Evolutionary conservation across 345 rosid species (phyloP), one percentile per base, ranked within the genome.

Genomic region (Euphorbia lathyris): DNA sequence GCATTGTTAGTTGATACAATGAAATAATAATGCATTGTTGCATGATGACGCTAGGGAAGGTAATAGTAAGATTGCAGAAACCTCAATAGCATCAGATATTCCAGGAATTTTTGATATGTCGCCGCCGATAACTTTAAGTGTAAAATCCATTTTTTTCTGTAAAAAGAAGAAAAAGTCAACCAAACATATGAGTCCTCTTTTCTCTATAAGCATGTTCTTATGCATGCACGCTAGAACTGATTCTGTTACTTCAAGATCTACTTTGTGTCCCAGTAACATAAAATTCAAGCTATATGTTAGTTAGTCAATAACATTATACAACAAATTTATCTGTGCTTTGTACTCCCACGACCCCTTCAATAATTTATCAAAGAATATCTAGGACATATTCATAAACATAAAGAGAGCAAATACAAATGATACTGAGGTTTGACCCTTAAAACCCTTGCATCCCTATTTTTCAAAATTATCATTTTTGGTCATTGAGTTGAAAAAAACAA

Each of bases 71-170:
- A 51, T 70, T 34, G n/a, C 65, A 68, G 86, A 74, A 76, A 96
- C 99, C 98, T 92, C 96, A 74, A 96, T 86, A 23, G 98, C 97
- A 75, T 80, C 88, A 68, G 82, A 80, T 69, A 96, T 72, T 65
- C 99, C 99, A 62, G 99, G 99, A 69, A 96, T 81, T 59, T 97
- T 48, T 65, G 97, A 83, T 67, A 92, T 85, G 83, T 96, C 99
- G 68, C 99, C 98, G 56, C 98, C 99, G 76, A 96, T 51, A 58
- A 95, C 91, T 83, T 89, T 90, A 29, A 96, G 90, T 5, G 83
- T 96, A 71, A 90, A 92, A 82, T 96, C 98, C 84, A 96, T 60
- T 72, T 96, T 88, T 80, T 92, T 92, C 98, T 96, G 97, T 89
- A 83, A 70, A 52, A 63, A 63, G 80, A 78, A 74, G 20, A 29